Evolutionary conservation across 257 asterid species (phyloP), one percentile per base, ranked within the genome.

Genomic region (Vinca minor): DNA sequence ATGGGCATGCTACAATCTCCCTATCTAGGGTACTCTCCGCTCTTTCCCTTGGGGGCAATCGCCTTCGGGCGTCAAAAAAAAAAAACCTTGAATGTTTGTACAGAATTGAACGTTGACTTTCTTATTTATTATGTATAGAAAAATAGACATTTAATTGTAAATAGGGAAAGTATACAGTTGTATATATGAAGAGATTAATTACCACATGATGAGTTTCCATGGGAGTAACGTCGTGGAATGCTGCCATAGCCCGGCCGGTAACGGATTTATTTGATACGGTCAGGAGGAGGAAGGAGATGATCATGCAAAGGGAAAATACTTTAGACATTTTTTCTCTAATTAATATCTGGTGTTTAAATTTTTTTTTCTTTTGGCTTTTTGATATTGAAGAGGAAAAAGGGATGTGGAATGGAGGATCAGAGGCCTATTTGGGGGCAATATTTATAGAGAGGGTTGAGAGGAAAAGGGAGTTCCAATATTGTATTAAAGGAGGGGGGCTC

Each of bases 191-290:
- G 7, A 34, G 7, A 34, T 34, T 2, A 7, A n/a, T 34, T 36
- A 79, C 87, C 54, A 8, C 50, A 9, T 1, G 76, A 64, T 41
- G 77, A 39, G 81, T 72, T 59, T 85, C 93, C 81, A 78, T n/a
- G 10, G 95, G 88, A 58, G 88, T 87, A 20, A 82, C 74, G 59
- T 81, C 93, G 61, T 50, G 76, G 52, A 74, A 83, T 0, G 80
- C 47, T 3, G 83, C 74, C 44, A 65, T 56, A 2, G 76, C 77
- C 28, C 90, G 84, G 45, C 38, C 38, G 38, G 84, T 79, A 57
- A 65, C 31, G 14, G 74, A 74, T 58, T 44, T 69, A n/a, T 38
- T 38, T 38, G 77, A 72, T 35, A 66, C 41, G 1, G n/a, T n/a
- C n/a, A 83, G 81, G 10, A 76, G 32, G 50, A 85, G 71, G 74